Evolutionary conservation across 2,329 filamentous ascomycete species (phyloP).

Genomic region (Stylonectria norvegica): DNA sequence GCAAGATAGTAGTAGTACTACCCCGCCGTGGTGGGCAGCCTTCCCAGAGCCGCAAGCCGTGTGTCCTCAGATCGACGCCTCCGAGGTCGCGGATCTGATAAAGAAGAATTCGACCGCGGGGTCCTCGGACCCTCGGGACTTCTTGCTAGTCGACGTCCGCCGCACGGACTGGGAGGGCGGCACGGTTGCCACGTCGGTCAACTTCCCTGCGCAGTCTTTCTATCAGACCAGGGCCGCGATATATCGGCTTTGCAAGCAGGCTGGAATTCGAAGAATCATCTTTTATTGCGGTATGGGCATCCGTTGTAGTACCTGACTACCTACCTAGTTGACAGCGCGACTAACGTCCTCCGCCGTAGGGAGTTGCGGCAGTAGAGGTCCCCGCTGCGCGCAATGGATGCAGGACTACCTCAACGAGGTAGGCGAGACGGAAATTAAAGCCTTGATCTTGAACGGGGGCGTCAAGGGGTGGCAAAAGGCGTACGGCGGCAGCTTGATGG

Average conservation of each 20-base stretch:
- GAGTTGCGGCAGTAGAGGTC: slow-evolving; percentile 49
- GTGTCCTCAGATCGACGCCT: slow-evolving; percentile 36
- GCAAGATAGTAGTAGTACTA: too few relatives aligned
- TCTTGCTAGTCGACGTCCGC: slow-evolving; percentile 52
- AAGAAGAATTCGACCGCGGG: slow-evolving; percentile 34
- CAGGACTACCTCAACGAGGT: slow-evolving; percentile 51
- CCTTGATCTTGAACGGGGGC: slow-evolving; percentile 48
- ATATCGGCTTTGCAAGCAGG: slow-evolving; percentile 49
- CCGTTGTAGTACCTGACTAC: background rate
- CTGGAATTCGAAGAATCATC: slow-evolving; percentile 46
- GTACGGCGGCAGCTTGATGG: slow-evolving; percentile 46
- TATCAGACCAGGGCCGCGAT: slow-evolving; percentile 48
- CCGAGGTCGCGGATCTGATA: slow-evolving; percentile 40
- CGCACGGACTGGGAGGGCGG: slow-evolving; percentile 56
- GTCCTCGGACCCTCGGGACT: slow-evolving; percentile 29
- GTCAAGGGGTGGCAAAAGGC: slow-evolving; percentile 54
- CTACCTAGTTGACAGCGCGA: too few relatives aligned
- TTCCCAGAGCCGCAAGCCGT: slow-evolving; percentile 43
- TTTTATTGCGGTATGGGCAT: slow-evolving; percentile 51
- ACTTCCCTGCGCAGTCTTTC: slow-evolving; percentile 54
- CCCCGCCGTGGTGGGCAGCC: slow-evolving; percentile 37
- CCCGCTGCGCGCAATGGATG: slow-evolving; percentile 53
- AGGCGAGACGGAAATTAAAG: slow-evolving; percentile 41
- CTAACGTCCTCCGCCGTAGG: slow-evolving; percentile 32
- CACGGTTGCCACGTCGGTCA: slow-evolving; percentile 56